Percentiles rank a stretch among this genome's conserved stretches.
phyloP scores from a whole-genome alignment of 805 yeast genomes.

The Nakazawaea anatomiae region DNA sequence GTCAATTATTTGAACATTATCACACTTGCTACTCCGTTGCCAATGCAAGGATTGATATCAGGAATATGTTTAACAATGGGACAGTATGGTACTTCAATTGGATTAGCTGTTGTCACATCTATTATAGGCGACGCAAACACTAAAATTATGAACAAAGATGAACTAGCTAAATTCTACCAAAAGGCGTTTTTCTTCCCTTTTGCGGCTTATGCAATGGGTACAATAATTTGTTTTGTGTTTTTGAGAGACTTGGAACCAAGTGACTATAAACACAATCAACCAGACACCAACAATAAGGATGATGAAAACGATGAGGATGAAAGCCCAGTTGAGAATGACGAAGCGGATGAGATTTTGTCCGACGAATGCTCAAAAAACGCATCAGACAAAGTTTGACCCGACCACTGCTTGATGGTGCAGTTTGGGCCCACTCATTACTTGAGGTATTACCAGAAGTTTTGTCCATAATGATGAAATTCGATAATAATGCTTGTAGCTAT shows the following conservation, averaged over 20 bases:
- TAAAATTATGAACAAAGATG: not conserved
- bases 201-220: not conserved
- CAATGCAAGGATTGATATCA: conserved; percentile 32
- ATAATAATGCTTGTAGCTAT: no score
- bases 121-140: conserved; percentile 18
- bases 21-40: conserved; percentile 26
- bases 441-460: no score
- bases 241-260: not conserved
- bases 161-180: not conserved
- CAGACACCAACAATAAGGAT: no score
- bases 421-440: no score
- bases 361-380: no score
- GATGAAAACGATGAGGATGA: no score
- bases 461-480: no score
- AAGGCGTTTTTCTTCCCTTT: not conserved
- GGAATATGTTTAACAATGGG: conserved; percentile 30
- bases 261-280: not conserved
- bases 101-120: conserved; percentile 21
- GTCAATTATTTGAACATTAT: conserved; percentile 27
- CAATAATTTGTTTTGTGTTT: not conserved
- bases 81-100: conserved; percentile 27
- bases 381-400: no score
- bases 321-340: no score
- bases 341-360: no score
- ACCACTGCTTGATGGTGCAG: no score